Percentiles rank a stretch among this genome's conserved stretches.
Evolutionary conservation across 1,284 basidiomycete species (phyloP).

Genomic region (Irpex lacteus): DNA sequence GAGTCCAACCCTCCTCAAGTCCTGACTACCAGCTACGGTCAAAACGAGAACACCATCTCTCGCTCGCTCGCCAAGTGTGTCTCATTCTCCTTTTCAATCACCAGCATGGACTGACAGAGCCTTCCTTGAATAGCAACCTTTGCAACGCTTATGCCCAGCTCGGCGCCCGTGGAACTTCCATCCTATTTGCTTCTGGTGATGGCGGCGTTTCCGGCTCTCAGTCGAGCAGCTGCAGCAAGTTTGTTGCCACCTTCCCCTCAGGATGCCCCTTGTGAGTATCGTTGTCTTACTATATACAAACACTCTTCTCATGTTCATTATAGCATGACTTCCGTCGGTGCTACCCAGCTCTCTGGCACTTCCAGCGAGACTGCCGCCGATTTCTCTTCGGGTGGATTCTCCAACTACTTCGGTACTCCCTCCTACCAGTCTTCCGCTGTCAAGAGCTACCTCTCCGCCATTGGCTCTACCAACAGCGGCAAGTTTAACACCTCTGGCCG

Average conservation of each 20-base stretch:
- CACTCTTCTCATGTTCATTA: slow-evolving; percentile 26
- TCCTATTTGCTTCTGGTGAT: slow-evolving; percentile 69
- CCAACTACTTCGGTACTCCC: slow-evolving; percentile 40
- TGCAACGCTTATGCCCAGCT: slow-evolving; percentile 65
- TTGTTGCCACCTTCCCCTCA: slow-evolving; percentile 72
- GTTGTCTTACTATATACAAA: too few species aligned
- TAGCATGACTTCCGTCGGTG: slow-evolving; percentile 63
- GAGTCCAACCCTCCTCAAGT: slow-evolving; percentile 42
- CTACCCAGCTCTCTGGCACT: slow-evolving; percentile 43
- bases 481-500: slow-evolving; percentile 29
- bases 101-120: neutral
- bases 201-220: slow-evolving; percentile 60
- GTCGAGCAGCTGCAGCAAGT: slow-evolving; percentile 44
- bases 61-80: slow-evolving; percentile 46
- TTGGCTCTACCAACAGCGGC: slow-evolving; percentile 27
- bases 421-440: slow-evolving; percentile 39
- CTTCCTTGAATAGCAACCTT: slow-evolving; percentile 24
- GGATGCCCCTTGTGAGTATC: slow-evolving; percentile 49
- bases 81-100: neutral
- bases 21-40: slow-evolving; percentile 43
- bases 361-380: slow-evolving; percentile 41
- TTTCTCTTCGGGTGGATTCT: slow-evolving; percentile 39
- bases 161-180: slow-evolving; percentile 55
- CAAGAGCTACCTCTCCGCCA: slow-evolving; percentile 25
- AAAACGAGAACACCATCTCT: slow-evolving; percentile 22